A percentile compares a stretch with the other conserved stretches of the same genome.
phyloP scores from a whole-genome alignment of 1,284 basidiomycete genomes.

The Schizopora paradoxa region DNA sequence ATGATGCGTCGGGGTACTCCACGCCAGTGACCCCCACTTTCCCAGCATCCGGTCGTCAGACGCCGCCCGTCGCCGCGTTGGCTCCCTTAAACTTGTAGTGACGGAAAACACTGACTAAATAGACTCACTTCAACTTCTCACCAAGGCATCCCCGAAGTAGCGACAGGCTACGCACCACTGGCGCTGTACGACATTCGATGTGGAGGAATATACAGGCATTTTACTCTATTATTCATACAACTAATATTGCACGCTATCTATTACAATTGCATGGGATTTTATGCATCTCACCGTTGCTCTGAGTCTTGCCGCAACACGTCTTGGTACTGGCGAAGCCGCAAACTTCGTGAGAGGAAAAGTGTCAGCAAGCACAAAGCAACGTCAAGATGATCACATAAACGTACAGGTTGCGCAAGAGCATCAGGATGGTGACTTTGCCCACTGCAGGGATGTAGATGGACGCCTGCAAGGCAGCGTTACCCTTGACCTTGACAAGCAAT shows the following conservation, averaged over 20 bases:
- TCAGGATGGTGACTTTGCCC: constrained; percentile 94
- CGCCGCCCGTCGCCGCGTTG: constrained; percentile 1
- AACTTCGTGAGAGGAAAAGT: constrained; percentile 33
- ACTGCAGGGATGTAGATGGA: constrained; percentile 91
- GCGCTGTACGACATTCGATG: no score
- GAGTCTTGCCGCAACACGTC: constrained; percentile 30
- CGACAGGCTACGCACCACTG: no score
- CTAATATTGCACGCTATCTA: constrained; percentile 8
- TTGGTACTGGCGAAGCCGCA: constrained; percentile 70
- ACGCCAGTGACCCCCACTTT: constrained; percentile 60
- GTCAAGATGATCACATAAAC: constrained; percentile 25
- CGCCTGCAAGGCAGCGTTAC: constrained; percentile 47
- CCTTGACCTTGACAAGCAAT: neutral
- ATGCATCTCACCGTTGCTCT: neutral
- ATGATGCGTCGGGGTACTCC: constrained; percentile 53
- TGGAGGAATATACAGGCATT: no score
- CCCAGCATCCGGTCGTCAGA: constrained; percentile 23
- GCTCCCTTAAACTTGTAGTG: neutral
- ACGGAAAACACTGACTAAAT: no score
- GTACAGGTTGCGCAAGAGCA: constrained; percentile 92
- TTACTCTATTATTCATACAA: constrained; percentile 1
- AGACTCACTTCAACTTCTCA: no score
- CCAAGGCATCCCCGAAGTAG: no score
- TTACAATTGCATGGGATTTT: constrained; percentile 1
- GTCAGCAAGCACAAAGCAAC: constrained; percentile 4